Evolutionary conservation across 2,329 filamentous ascomycete genomes (phyloP).

Genomic region (Dactylonectria macrodidyma): DNA sequence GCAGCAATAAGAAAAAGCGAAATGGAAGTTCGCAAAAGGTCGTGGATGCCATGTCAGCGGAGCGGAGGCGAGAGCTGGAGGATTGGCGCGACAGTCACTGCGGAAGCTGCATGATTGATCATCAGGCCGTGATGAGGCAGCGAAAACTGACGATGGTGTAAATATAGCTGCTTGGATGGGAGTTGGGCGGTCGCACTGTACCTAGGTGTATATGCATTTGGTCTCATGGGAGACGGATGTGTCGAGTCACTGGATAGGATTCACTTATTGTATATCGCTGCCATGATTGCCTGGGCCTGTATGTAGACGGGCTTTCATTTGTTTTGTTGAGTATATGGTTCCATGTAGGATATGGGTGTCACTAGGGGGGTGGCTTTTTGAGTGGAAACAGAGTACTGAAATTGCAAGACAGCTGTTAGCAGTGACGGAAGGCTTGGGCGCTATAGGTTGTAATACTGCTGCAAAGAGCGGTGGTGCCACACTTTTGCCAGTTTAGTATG

Average conservation of each 20-base stretch:
- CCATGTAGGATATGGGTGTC: background rate
- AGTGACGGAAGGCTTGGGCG: too few relatives aligned
- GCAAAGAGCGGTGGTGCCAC: too few relatives aligned
- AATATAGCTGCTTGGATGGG: constrained; percentile 9
- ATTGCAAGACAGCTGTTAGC: background rate
- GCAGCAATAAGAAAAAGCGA: constrained; percentile 34
- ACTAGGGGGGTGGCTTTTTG: background rate
- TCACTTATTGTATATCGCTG: background rate
- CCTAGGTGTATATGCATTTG: background rate
- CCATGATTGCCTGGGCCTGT: too few relatives aligned
- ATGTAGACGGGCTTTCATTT: background rate
- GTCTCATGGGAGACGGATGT: background rate
- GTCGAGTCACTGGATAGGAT: background rate
- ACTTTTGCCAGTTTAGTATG: too few relatives aligned
- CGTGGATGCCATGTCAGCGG: constrained; percentile 47
- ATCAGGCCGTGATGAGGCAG: constrained; percentile 50
- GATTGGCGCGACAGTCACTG: constrained; percentile 70
- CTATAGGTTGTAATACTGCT: too few relatives aligned
- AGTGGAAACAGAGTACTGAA: background rate
- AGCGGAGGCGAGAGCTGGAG: constrained; percentile 56
- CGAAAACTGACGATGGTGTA: constrained; percentile 46
- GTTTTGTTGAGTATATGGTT: constrained; percentile 2
- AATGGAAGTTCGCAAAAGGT: constrained; percentile 51
- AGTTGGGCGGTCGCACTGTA: background rate
- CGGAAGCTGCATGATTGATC: constrained; percentile 68